Base-by-base conservation (phyloP, 208 protist species). In the Novymonas esmeraldas region DNA sequence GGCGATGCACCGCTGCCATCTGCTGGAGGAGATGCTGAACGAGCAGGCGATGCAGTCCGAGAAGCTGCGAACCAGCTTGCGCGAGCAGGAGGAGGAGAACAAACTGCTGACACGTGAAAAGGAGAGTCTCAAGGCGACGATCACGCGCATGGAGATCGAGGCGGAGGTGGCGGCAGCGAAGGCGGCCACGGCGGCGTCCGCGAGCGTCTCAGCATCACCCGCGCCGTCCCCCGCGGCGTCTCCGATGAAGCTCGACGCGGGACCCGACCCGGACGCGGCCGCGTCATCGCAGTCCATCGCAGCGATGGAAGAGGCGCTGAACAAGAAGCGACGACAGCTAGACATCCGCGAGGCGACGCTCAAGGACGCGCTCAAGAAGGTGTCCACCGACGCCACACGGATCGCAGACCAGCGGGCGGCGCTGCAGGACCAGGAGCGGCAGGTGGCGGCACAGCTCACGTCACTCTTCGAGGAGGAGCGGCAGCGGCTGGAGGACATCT, bases 291-390 rank as follows among this genome's bases (percentile, higher is more conserved):
- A 48, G 11, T 48, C 36, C 5, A 11, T 57, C 1, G 49, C 57
- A 4, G 58, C 42, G 18, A 63, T 73, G 31, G 67, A 73, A 36
- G 62, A 71, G 14, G 33, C 33, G 9, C 45, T 82, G 34, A 64
- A 67, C 28, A 79, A 82, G 60, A 79, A 75, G 68, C 63, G 85
- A 51, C 79, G 70, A 9, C 63, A 78, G 44, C 70, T 90, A 0
- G 79, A 86, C 60, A 31, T 82, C 67, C 77, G 79, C 11, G 83
- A 93, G 63, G 73, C 76, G 18, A 81, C 81, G 45, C 79, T 90
- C 64, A 78, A 93, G 68, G 81, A 84, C 38, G 78, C 79, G 6
- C 63, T 89, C 39, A 86, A 90, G 51, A 90, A 89, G 59, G 78
- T 87, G 13, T 79, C 77, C 3, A 50, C 42, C 22, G 83, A 93